Evolutionary conservation across 768 basidiomycete species (phyloP), one percentile per base, ranked within the genome.

Genomic region (Xerocomus potaroensis): DNA sequence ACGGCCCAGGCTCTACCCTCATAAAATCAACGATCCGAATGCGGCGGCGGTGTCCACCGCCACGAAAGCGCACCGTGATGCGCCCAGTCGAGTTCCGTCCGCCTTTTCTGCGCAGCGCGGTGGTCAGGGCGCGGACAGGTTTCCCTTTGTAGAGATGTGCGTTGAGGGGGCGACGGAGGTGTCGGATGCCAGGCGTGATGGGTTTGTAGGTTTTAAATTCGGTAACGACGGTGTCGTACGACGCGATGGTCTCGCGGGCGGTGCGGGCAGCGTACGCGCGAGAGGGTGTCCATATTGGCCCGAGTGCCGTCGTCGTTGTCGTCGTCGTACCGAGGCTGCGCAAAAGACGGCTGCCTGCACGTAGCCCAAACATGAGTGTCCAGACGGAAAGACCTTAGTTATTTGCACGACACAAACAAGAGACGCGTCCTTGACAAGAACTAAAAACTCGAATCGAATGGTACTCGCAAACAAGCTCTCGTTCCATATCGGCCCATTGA

Each of bases 141-240:
- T 82, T 72, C 23, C 96, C 93, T 53, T 81, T 74, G 71, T 84
- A 94, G 18, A 98, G 61, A 57, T 98, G 92, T 4, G 76, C 75
- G 54, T 87, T 84, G 41, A 91, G 70, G 3, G 91, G 88, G n/a
- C 86, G 81, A 26, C 80, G 78, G 35, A 94, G 78, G 64, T 96
- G 92, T 31, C 95, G 91, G 29, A 92, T 76, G 54, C 85, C 81
- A 1, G 91, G 91, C 0, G 89, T 81, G 46, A 91, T 73, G 57
- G 92, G 91, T 60, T 93, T 91, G 72, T 89, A 94, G 18, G 84
- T 91, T 70, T 93, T 93, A 76, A 83, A 91, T 45, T 84, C 70
- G 36, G 75, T 67, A 39, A 37, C 74, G 73, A 44, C 82, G 74
- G 51, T 44, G 38, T 68, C 61, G 34, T 65, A 67, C 2, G 64